Evolutionary conservation across 257 asterid species (phyloP).

Genomic region (Nemophila menziesii): DNA sequence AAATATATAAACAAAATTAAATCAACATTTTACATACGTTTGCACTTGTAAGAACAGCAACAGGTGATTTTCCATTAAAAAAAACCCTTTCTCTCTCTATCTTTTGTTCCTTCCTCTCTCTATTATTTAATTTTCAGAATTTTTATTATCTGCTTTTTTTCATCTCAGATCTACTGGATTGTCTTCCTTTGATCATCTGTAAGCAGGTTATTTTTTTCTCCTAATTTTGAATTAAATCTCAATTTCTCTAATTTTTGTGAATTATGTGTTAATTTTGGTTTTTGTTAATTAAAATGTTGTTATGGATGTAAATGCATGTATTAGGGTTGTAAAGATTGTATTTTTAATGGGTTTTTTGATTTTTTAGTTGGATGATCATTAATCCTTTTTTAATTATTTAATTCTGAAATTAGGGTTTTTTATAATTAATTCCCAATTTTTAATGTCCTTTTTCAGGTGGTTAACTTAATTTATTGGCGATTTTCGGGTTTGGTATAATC

Average conservation of each 20-base stretch:
- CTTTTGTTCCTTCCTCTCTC: constrained; percentile 3
- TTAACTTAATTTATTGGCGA: constrained; percentile 6
- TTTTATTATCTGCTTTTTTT: neutral
- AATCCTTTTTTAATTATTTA: neutral
- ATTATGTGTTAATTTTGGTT: neutral
- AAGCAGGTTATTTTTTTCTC: neutral
- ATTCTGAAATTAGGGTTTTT: constrained; percentile 9
- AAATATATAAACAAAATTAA: too few relatives aligned
- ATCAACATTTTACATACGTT: too few relatives aligned
- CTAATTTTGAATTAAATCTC: neutral
- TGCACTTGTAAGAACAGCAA: too few relatives aligned
- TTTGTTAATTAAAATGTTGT: neutral
- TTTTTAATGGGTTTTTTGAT: neutral
- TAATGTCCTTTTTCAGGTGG: constrained; percentile 9
- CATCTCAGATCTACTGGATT: neutral
- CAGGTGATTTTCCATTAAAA: neutral
- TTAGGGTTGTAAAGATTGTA: neutral
- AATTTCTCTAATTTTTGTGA: neutral
- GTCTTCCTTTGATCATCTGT: neutral
- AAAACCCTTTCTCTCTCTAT: neutral
- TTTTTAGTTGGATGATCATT: neutral
- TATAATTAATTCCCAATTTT: constrained; percentile 5
- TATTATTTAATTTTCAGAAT: neutral
- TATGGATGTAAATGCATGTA: constrained; percentile 5
- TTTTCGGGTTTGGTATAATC: constrained; percentile 17